phyloP scores from a whole-genome alignment of 1,139 yeast genomes.

The Tardiomyces depauwii region DNA sequence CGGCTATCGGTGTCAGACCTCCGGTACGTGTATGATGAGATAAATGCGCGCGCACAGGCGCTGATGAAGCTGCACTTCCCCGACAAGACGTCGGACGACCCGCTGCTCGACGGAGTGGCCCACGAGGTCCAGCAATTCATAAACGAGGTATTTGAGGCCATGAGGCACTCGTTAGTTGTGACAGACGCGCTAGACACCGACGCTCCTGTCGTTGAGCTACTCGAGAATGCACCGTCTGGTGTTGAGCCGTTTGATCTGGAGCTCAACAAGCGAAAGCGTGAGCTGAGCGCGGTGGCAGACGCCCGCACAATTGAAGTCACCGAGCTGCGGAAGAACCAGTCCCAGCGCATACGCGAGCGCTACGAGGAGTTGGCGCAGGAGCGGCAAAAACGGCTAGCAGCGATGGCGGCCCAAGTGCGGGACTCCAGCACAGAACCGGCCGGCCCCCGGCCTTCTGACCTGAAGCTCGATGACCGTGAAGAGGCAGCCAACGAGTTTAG shows the following conservation, averaged over 20 bases:
- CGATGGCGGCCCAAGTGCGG: background rate
- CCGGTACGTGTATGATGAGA: background rate
- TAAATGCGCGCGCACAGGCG: background rate
- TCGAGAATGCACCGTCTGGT: conserved; percentile 6
- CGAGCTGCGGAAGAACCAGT: conserved; percentile 36
- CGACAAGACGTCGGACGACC: background rate
- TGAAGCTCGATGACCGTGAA: background rate
- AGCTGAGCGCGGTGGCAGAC: conserved; percentile 39
- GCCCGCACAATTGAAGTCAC: conserved; percentile 41
- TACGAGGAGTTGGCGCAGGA: conserved; percentile 11
- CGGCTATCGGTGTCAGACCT: background rate
- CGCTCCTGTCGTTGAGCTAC: background rate
- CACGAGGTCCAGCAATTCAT: background rate
- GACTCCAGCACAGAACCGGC: background rate
- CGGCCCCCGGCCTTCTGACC: background rate
- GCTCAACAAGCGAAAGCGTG: conserved; percentile 38
- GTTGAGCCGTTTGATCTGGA: conserved; percentile 53
- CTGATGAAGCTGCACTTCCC: background rate
- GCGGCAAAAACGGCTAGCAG: conserved; percentile 1
- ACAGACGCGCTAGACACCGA: background rate
- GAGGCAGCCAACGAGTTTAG: background rate
- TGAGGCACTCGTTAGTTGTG: background rate
- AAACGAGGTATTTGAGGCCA: background rate
- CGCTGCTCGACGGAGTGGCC: background rate
- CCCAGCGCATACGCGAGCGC: conserved; percentile 19